These are phyloP conservation scores for Termitomyces sp. DNA, from an alignment of 768 basidiomycete genomes.

Conservation along the genomic window DNA sequence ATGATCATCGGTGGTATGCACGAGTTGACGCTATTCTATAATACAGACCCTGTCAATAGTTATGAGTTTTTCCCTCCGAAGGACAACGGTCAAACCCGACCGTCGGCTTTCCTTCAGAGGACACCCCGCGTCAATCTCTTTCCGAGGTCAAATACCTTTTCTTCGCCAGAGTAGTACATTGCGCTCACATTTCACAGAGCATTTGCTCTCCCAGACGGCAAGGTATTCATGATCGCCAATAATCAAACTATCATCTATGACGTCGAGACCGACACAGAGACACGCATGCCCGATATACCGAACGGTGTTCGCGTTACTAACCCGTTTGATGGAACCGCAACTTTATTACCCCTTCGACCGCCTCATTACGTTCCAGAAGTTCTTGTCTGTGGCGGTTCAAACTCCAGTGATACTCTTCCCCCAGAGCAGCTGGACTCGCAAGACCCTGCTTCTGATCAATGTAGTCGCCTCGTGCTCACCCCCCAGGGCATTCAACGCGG, in stretches of 20 bases:
- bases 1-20: conserved; percentile 19
- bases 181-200: not conserved
- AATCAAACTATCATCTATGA: conserved; percentile 38
- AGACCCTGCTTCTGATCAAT: conserved; percentile 36
- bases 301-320: conserved; percentile 38
- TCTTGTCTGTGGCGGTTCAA: conserved; percentile 42
- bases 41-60: conserved; percentile 56
- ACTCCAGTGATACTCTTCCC: conserved; percentile 23
- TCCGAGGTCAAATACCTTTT: conserved; percentile 11
- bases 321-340: conserved; percentile 32
- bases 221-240: conserved; percentile 35
- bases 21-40: conserved; percentile 21
- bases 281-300: conserved; percentile 34
- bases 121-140: conserved; percentile 17
- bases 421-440: conserved; percentile 27
- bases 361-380: conserved; percentile 39
- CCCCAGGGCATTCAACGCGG: conserved; percentile 35
- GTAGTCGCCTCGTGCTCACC: conserved; percentile 35
- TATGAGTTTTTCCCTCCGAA: conserved; percentile 27
- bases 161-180: not conserved
- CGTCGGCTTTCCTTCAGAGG: not conserved
- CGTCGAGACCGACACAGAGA: conserved; percentile 31
- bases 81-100: conserved; percentile 21
- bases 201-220: conserved; percentile 31
- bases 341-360: conserved; percentile 30